phyloP scores from a whole-genome alignment of 1,139 yeast genomes.

The Scheffersomyces lignicola region DNA sequence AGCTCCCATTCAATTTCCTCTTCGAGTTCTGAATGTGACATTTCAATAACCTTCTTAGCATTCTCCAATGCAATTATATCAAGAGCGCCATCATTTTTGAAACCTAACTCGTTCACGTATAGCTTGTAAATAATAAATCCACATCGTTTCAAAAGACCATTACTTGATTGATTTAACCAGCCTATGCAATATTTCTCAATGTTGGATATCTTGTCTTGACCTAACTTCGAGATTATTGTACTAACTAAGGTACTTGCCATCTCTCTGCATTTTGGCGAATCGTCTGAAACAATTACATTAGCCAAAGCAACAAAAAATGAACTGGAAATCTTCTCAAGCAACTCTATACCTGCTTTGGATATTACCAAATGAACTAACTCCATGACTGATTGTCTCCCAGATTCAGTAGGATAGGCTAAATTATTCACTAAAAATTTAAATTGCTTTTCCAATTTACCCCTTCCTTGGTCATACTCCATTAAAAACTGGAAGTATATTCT shows the following conservation, averaged over 20 bases:
- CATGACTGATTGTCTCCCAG: constrained; percentile 89
- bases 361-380: constrained; percentile 77
- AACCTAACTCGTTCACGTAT: constrained; percentile 53
- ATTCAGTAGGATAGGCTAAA: constrained; percentile 78
- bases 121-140: constrained; percentile 76
- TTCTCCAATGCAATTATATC: constrained; percentile 40
- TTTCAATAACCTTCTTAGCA: constrained; percentile 37
- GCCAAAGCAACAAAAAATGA: constrained; percentile 85
- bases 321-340: constrained; percentile 61
- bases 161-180: constrained; percentile 66
- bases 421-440: constrained; percentile 82
- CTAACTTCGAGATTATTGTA: constrained; percentile 54
- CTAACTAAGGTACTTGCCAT: constrained; percentile 71
- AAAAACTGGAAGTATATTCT: constrained; percentile 81
- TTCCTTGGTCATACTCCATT: constrained; percentile 94
- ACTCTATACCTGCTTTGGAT: constrained; percentile 61
- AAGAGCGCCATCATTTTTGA: constrained; percentile 29
- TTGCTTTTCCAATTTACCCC: constrained; percentile 80
- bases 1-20: constrained; percentile 67
- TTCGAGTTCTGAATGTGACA: constrained; percentile 31
- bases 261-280: constrained; percentile 78
- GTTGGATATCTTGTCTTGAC: constrained; percentile 28
- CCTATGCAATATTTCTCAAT: constrained; percentile 61
- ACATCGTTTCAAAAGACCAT: constrained; percentile 64
- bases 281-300: constrained; percentile 76